A percentile compares a stretch with the other conserved stretches of the same genome.
These are phyloP conservation scores for Entomortierella beljakovae DNA, from an alignment of 192 early-diverging fungal genomes.

Conservation along the genomic window DNA sequence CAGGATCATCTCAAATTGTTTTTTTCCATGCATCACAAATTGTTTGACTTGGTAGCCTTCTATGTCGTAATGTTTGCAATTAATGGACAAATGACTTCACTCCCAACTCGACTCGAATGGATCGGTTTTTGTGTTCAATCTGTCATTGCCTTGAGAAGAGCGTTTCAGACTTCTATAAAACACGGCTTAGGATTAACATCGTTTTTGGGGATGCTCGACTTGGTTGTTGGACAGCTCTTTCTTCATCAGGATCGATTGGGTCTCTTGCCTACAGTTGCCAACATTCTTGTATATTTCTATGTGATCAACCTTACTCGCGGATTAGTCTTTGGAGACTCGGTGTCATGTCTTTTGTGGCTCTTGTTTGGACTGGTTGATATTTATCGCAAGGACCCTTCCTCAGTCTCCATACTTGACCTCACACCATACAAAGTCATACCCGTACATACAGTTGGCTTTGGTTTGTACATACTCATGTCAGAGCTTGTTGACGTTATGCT, in stretches of 20 bases:
- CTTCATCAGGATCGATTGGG: constrained; percentile 47
- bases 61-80: constrained; percentile 57
- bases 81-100: constrained; percentile 52
- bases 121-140: constrained; percentile 53
- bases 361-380: constrained; percentile 51
- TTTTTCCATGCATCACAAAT: constrained; percentile 52
- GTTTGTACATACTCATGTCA: constrained; percentile 51
- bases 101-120: constrained; percentile 53
- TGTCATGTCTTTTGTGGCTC: constrained; percentile 48
- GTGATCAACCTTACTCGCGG: constrained; percentile 53
- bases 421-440: constrained; percentile 49
- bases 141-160: constrained; percentile 37
- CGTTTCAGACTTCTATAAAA: constrained; percentile 53
- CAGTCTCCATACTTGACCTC: constrained; percentile 40
- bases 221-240: constrained; percentile 49
- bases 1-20: constrained; percentile 49
- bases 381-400: constrained; percentile 45
- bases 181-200: constrained; percentile 47
- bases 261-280: constrained; percentile 52
- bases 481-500: constrained; percentile 54
- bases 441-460: constrained; percentile 53
- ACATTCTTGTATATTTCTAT: constrained; percentile 54
- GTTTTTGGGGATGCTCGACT: constrained; percentile 52
- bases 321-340: constrained; percentile 50
- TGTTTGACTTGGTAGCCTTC: constrained; percentile 51